These are phyloP conservation scores for Westerdykella aurantiaca DNA, from an alignment of 2,329 filamentous ascomycete species.

Conservation along the genomic window DNA sequence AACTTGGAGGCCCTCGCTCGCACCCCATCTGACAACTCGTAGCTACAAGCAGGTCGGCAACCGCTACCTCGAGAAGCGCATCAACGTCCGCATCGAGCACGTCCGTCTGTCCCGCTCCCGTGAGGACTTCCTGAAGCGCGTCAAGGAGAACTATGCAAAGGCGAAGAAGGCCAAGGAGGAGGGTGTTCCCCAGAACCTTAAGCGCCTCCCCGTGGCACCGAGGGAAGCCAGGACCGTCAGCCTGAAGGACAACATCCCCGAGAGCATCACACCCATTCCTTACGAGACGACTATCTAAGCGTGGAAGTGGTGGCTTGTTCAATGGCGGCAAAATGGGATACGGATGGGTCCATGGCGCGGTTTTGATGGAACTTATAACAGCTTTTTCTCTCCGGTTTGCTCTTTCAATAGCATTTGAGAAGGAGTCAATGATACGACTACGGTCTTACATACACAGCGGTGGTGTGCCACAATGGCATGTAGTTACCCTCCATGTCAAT, in stretches of 20 bases:
- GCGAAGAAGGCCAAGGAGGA: constrained; percentile 90
- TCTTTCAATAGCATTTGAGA: constrained; percentile 34
- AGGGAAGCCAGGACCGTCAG: constrained; percentile 75
- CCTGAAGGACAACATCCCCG: constrained; percentile 74
- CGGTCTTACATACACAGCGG: constrained; percentile 26
- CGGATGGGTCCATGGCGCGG: constrained; percentile 37
- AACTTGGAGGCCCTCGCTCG: not conserved
- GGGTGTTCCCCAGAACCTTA: constrained; percentile 82
- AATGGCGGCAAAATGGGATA: constrained; percentile 33
- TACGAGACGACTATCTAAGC: constrained; percentile 98
- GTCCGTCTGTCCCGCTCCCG: constrained; percentile 88
- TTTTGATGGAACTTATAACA: constrained; percentile 34
- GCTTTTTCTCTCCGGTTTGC: constrained; percentile 34
- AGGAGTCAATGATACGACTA: constrained; percentile 28
- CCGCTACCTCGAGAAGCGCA: constrained; percentile 99
- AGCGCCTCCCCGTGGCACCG: constrained; percentile 79
- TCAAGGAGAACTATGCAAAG: constrained; percentile 92
- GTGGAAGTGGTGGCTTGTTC: constrained; percentile 22
- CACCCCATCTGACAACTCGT: constrained; percentile 6
- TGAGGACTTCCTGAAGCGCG: constrained; percentile 92
- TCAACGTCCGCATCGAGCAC: constrained; percentile 99
- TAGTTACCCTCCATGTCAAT: constrained; percentile 8
- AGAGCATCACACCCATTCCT: constrained; percentile 84
- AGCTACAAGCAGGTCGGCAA: constrained; percentile 96
- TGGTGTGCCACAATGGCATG: constrained; percentile 28